Conservation (phyloP, 352 stramenopile species). For the Globisporangium sylvaticum region DNA sequence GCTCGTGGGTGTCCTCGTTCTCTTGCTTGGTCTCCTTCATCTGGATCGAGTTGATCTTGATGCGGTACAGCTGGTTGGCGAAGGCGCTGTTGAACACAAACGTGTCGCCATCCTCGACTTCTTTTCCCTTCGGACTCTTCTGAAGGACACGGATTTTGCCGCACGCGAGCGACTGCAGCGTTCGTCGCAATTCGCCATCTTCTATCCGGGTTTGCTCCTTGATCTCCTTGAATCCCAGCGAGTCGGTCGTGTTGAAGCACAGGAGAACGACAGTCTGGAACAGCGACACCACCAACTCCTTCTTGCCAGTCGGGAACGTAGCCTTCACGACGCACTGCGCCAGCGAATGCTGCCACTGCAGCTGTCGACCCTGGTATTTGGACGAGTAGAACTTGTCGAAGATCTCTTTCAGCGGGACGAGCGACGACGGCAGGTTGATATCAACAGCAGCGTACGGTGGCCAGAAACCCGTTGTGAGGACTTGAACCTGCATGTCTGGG, state of each 20-base stretch:
- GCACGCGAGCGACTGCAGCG: conserved; percentile 86
- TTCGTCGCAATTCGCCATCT: conserved; percentile 86
- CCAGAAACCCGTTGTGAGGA: conserved; percentile 98
- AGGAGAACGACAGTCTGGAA: conserved; percentile 87
- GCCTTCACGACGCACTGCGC: conserved; percentile 88
- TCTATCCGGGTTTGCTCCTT: conserved; percentile 88
- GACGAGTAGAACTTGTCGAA: conserved; percentile 89
- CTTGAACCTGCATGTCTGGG: conserved; percentile 95
- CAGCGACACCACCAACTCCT: conserved; percentile 86
- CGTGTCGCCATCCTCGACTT: conserved; percentile 77
- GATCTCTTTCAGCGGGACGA: conserved; percentile 73
- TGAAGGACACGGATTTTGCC: conserved; percentile 87
- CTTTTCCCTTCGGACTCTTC: conserved; percentile 85
- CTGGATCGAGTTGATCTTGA: conserved; percentile 95
- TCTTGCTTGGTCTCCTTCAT: conserved; percentile 94
- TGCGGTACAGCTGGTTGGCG: conserved; percentile 83
- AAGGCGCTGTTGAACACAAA: conserved; percentile 89
- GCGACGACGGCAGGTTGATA: conserved; percentile 61
- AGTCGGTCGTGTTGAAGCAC: conserved; percentile 70
- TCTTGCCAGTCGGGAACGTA: conserved; percentile 70
- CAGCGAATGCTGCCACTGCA: conserved; percentile 91
- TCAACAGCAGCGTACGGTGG: conserved; percentile 89
- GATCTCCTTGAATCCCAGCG: conserved; percentile 82
- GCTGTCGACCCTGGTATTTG: conserved; percentile 85
- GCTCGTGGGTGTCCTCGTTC: conserved; percentile 92